A percentile compares a stretch with the other conserved stretches of the same genome.
Evolutionary conservation across 352 stramenopile genomes (phyloP).

Genomic region (Pilasporangium apinafurcum): DNA sequence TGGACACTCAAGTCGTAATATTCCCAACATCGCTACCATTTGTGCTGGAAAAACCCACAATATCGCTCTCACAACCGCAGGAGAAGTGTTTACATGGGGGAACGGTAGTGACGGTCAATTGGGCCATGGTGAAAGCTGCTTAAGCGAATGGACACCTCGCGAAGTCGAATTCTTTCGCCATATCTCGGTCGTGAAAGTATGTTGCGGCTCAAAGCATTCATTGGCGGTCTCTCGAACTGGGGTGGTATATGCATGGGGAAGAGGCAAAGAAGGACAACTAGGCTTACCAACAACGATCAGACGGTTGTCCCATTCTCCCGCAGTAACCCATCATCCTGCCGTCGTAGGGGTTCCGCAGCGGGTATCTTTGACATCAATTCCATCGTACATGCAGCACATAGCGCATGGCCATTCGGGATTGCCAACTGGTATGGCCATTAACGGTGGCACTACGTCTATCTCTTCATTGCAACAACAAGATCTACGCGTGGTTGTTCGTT

Average conservation of each 20-base stretch:
- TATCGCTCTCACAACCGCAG: constrained; percentile 31
- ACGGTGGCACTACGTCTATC: neutral
- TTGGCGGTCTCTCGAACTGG: constrained; percentile 36
- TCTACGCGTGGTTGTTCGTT: constrained; percentile 23
- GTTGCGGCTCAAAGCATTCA: constrained; percentile 41
- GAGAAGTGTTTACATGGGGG: constrained; percentile 65
- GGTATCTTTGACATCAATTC: constrained; percentile 13
- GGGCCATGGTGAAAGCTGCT: constrained; percentile 21
- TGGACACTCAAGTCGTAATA: constrained; percentile 1
- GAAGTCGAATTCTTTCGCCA: constrained; percentile 42
- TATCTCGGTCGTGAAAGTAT: constrained; percentile 16
- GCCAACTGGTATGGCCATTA: constrained; percentile 19
- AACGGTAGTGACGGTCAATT: constrained; percentile 52
- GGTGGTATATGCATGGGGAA: constrained; percentile 52
- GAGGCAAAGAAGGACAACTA: constrained; percentile 43
- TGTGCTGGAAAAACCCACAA: constrained; percentile 44
- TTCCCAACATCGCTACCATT: constrained; percentile 32
- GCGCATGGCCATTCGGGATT: too few relatives aligned
- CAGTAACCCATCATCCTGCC: too few relatives aligned
- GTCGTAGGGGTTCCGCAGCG: constrained; percentile 7
- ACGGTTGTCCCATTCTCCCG: too few relatives aligned
- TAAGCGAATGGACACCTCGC: constrained; percentile 57
- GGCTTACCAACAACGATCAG: too few relatives aligned
- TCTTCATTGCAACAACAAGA: constrained; percentile 8
- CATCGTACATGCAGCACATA: constrained; percentile 15